A percentile compares a stretch with the other conserved stretches of the same genome.
Evolutionary conservation across 1,284 basidiomycete genomes (phyloP).

Genomic region (Cutaneotrichosporon sp.): DNA sequence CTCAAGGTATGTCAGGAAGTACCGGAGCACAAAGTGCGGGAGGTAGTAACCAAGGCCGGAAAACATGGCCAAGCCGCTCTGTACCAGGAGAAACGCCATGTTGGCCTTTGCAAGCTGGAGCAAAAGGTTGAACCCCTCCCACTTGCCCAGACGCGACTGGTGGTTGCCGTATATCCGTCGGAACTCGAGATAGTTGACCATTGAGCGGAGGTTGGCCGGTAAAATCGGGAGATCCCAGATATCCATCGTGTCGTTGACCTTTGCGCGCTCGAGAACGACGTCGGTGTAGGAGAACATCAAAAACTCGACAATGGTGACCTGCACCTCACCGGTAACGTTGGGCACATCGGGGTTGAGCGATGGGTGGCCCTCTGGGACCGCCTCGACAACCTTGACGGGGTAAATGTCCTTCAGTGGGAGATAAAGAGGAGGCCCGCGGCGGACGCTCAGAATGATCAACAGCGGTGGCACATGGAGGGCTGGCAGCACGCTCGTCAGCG

Average conservation of each 20-base stretch:
- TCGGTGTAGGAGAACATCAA: constrained; percentile 77
- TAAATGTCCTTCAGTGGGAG: constrained; percentile 68
- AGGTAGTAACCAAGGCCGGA: constrained; percentile 68
- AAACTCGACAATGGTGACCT: constrained; percentile 57
- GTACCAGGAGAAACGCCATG: constrained; percentile 33
- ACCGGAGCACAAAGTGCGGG: constrained; percentile 69
- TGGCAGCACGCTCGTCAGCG: constrained; percentile 37
- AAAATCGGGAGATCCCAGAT: constrained; percentile 79
- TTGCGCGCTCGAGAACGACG: constrained; percentile 73
- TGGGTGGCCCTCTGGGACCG: constrained; percentile 25
- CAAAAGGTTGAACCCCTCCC: constrained; percentile 44
- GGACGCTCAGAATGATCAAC: constrained; percentile 57
- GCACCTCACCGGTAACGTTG: constrained; percentile 44
- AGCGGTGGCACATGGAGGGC: constrained; percentile 54
- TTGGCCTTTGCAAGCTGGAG: constrained; percentile 46
- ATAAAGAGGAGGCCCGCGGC: constrained; percentile 66
- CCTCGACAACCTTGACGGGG: constrained; percentile 56
- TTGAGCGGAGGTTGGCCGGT: constrained; percentile 60
- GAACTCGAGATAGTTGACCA: constrained; percentile 36
- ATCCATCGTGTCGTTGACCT: constrained; percentile 65
- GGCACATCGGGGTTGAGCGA: constrained; percentile 31
- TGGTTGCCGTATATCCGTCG: constrained; percentile 35
- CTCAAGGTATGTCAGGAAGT: constrained; percentile 69
- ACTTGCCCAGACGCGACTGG: constrained; percentile 26
- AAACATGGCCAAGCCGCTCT: constrained; percentile 58